Evolutionary conservation across 202 grass and related monocot genomes (phyloP).

Genomic region (Cymbopogon flexuosus): DNA sequence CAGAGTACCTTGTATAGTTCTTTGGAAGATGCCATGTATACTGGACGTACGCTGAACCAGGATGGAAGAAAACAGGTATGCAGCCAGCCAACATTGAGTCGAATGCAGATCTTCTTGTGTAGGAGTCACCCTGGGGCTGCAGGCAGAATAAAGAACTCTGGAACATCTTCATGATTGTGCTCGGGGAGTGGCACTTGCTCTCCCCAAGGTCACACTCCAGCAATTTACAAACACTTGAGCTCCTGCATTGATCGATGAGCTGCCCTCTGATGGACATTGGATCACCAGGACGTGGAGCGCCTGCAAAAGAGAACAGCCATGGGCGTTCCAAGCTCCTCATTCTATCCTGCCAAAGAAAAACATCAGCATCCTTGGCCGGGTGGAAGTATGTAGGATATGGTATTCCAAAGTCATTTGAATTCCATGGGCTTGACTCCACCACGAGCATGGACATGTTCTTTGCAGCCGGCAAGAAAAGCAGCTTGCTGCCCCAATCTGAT

Average conservation of each 20-base stretch:
- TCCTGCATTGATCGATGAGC: constrained; percentile 85
- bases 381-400: constrained; percentile 96
- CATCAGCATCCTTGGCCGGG: constrained; percentile 72
- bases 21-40: constrained; percentile 94
- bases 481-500: constrained; percentile 86
- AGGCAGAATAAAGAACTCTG: constrained; percentile 90
- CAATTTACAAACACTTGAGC: constrained; percentile 69
- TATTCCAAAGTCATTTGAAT: constrained; percentile 84
- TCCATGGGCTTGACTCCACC: constrained; percentile 94
- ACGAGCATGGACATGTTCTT: constrained; percentile 98
- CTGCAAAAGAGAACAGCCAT: constrained; percentile 92
- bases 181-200: constrained; percentile 92
- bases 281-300: constrained; percentile 85
- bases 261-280: constrained; percentile 77
- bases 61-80: constrained; percentile 97
- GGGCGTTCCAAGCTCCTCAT: constrained; percentile 80
- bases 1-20: constrained; percentile 84
- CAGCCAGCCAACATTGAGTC: constrained; percentile 93
- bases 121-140: constrained; percentile 97
- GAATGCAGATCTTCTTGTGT: constrained; percentile 89
- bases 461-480: constrained; percentile 78
- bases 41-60: constrained; percentile 83
- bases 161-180: constrained; percentile 95
- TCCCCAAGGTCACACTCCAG: constrained; percentile 91
- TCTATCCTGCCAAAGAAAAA: constrained; percentile 82